Base-by-base conservation (phyloP, 257 asterid genomes). In the Solanum clarkiae region DNA sequence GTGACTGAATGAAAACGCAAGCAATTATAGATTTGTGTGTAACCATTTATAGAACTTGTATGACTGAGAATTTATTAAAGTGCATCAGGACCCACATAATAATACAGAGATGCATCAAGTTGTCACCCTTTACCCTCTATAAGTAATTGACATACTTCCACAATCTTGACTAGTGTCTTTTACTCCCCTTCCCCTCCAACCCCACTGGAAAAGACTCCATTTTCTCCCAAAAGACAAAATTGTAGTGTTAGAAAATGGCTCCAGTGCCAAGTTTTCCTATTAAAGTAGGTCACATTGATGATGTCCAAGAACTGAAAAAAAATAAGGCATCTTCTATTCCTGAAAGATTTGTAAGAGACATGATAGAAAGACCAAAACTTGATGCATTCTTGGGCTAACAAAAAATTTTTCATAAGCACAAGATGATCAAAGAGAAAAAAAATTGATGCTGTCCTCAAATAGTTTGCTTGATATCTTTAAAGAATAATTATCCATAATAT, bases 251-350 rank as follows among this genome's bases (percentile, higher is more conserved):
- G 2, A 26, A 26, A 17, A 95, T 97, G 98, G 92, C 97, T 89
- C 94, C 96, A 84, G 88, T 57, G 60, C 88, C 90, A 85, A 44
- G 87, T 80, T 86, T 90, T 74, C 88, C 87, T 8, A 84, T 94
- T 86, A 93, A 91, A 86, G 96, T 94, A 80, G 98, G 99, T 51
- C 95, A 93, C 87, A 94, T 95, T 89, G 95, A 95, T 89, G 98
- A 95, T 90, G 99, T 96, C 18, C 98, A 95, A 88, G 99, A 96
- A 87, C 91, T 96, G 8, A 90, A 86, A 63, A 93, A 89, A 84
- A 83, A 51, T 1, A 93, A 90, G 80, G 45, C 94, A 53, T 83
- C 97, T 18, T 84, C 88, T 14, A 85, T 96, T 62, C 99, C 98
- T 53, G 92, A 89, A 51, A 93, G 98, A 86, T 96, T 96, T 84